Base-by-base conservation (phyloP, 208 protist species). In the Herpetomonas samuelpessoai region DNA sequence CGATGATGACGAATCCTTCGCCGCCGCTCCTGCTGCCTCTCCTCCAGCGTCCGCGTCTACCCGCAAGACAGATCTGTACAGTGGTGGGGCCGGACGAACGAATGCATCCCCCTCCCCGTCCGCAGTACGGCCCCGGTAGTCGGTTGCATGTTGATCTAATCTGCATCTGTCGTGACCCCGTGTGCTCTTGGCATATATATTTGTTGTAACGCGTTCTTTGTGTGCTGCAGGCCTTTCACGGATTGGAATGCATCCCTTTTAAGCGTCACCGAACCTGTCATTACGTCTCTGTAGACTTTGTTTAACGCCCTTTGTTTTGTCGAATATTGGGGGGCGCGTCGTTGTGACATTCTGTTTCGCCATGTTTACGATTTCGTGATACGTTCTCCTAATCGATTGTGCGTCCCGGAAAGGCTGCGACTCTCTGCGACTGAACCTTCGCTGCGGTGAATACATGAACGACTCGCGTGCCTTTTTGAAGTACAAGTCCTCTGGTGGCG, bases 51-150 rank as follows among this genome's bases (percentile, higher is more conserved):
- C 62, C 14, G 35, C 53, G 35, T 50, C 62, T 26, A 45, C 61
- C 3, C 68, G 63, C 19, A 55, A 63, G 22, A 68, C 63, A 24
- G 35, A 77, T 21, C 57, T 68, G 65, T 44, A 60, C 21, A 45
- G 31, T 24, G 18, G 31, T 21, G 46, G 21, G 35, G 50, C 22
- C 35, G n/a, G n/a, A n/a, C 35, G 35, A 41, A 41, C 35, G 35
- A 52, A 53, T 12, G 53, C 57, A 7, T 75, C 74, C 21, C 65
- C 74, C 27, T 81, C 74, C 1, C 65, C 74, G 10, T 81, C 74
- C 9, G 65, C 63, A 3, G 53, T 73, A 7, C 38, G 30, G 19
- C 18, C 53, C 12, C 35, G n/a, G 16, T 6, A n/a, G n/a, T 27
- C 38, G 50, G 25, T 16, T 18, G 26, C 35, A 6, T 18, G 24